Percentiles rank a stretch among this genome's conserved stretches.
These are phyloP conservation scores for Alternaria solani DNA, from an alignment of 2,329 filamentous ascomycete genomes.

Conservation along the genomic window DNA sequence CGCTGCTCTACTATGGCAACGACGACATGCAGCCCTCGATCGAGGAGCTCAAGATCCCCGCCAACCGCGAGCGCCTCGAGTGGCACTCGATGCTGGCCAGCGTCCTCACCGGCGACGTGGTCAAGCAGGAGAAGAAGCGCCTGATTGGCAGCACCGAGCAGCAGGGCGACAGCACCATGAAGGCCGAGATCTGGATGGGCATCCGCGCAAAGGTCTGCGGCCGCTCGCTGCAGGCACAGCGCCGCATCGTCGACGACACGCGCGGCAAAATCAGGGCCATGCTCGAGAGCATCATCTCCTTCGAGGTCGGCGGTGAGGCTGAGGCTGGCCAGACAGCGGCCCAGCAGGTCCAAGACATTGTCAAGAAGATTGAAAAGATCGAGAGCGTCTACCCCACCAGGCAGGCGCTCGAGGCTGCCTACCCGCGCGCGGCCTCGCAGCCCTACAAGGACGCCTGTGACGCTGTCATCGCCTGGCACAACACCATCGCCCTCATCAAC, in stretches of 20 bases:
- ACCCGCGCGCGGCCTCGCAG: slow-evolving; percentile 78
- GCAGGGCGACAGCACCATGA: slow-evolving; percentile 72
- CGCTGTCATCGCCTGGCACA: slow-evolving; percentile 93
- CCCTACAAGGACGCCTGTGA: slow-evolving; percentile 84
- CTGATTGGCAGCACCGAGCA: slow-evolving; percentile 83
- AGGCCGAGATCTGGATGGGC: slow-evolving; percentile 84
- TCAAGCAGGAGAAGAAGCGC: slow-evolving; percentile 96
- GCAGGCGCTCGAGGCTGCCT: slow-evolving; percentile 74
- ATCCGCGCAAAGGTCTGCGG: slow-evolving; percentile 85
- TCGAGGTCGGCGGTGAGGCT: slow-evolving; percentile 91
- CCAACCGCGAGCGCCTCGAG: slow-evolving; percentile 88
- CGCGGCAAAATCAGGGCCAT: slow-evolving; percentile 75
- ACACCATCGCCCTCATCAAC: slow-evolving; percentile 95
- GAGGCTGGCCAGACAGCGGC: slow-evolving; percentile 88
- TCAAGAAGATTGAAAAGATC: slow-evolving; percentile 88
- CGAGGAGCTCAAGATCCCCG: slow-evolving; percentile 87
- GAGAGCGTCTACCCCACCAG: slow-evolving; percentile 86
- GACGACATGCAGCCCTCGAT: slow-evolving; percentile 87
- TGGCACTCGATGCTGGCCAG: slow-evolving; percentile 99
- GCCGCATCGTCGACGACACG: slow-evolving; percentile 86
- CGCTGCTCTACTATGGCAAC: slow-evolving; percentile 89
- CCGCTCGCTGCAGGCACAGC: slow-evolving; percentile 82
- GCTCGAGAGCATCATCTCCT: slow-evolving; percentile 89
- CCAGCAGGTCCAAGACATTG: slow-evolving; percentile 88
- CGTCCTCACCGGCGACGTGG: slow-evolving; percentile 94